phyloP scores from a whole-genome alignment of 306 rosid genomes.

The Pyrus betulifolia region DNA sequence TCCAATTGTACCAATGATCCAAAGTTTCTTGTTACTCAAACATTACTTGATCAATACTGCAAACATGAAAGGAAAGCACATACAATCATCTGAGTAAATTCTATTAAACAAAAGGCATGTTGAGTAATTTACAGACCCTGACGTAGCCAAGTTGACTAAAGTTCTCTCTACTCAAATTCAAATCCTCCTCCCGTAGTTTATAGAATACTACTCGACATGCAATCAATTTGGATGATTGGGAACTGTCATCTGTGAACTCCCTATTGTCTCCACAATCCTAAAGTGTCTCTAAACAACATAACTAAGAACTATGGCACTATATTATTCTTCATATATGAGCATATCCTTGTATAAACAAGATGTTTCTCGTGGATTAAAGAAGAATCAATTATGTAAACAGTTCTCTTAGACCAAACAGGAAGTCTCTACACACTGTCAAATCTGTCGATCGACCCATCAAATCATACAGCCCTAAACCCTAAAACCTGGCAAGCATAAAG shows the following conservation, averaged over 20 bases:
- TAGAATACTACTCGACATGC: neutral
- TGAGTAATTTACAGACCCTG: neutral
- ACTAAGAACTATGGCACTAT: neutral
- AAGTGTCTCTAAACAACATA: neutral
- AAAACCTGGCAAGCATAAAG: constrained; percentile 4
- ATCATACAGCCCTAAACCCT: neutral
- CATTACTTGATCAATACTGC: neutral
- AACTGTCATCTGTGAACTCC: neutral
- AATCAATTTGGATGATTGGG: neutral
- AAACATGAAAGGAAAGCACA: neutral
- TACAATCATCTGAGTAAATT: neutral
- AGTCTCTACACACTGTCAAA: neutral
- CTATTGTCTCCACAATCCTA: neutral
- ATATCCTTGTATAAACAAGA: neutral
- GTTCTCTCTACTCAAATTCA: neutral
- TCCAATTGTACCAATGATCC: neutral
- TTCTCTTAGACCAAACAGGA: neutral
- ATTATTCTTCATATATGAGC: neutral
- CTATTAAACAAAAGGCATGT: neutral
- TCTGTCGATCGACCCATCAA: neutral
- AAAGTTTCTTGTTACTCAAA: neutral
- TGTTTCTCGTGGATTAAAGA: neutral
- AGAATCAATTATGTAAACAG: neutral
- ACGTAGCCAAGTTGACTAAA: no score
- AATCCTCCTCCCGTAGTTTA: neutral